Evolutionary conservation across 306 rosid species (phyloP).

Genomic region (Cicer cuneatum): DNA sequence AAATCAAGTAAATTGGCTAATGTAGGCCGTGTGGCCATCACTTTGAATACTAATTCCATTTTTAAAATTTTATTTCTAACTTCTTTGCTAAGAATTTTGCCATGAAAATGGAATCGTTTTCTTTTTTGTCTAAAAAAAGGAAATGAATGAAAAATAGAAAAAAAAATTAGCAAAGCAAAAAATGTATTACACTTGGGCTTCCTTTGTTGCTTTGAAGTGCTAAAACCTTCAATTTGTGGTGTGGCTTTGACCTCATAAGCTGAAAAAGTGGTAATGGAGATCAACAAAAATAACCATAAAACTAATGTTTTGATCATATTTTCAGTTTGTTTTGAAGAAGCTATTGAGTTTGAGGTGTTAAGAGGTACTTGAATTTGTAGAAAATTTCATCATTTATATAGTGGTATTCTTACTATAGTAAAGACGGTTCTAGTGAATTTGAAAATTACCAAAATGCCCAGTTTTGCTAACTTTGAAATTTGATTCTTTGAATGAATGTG

Average conservation of each 20-base stretch:
- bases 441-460: neutral
- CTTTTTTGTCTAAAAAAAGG: too few relatives aligned
- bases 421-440: neutral
- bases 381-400: conserved; percentile 50
- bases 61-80: too few relatives aligned
- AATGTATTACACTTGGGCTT: conserved; percentile 45
- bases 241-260: conserved; percentile 40
- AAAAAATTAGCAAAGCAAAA: neutral
- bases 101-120: too few relatives aligned
- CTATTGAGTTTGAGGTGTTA: conserved; percentile 12
- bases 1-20: too few relatives aligned
- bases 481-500: neutral
- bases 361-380: conserved; percentile 12
- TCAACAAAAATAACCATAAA: conserved; percentile 43
- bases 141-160: neutral
- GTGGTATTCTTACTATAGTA: neutral
- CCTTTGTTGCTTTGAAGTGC: conserved; percentile 34
- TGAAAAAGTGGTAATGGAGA: conserved; percentile 43
- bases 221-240: conserved; percentile 24
- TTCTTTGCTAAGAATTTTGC: too few relatives aligned
- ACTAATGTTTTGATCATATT: conserved; percentile 41
- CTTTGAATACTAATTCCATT: too few relatives aligned
- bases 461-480: neutral
- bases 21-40: too few relatives aligned
- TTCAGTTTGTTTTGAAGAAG: conserved; percentile 22